These are phyloP conservation scores for Jatropha multifida DNA, from an alignment of 441 rosid genomes.

Conservation along the genomic window DNA sequence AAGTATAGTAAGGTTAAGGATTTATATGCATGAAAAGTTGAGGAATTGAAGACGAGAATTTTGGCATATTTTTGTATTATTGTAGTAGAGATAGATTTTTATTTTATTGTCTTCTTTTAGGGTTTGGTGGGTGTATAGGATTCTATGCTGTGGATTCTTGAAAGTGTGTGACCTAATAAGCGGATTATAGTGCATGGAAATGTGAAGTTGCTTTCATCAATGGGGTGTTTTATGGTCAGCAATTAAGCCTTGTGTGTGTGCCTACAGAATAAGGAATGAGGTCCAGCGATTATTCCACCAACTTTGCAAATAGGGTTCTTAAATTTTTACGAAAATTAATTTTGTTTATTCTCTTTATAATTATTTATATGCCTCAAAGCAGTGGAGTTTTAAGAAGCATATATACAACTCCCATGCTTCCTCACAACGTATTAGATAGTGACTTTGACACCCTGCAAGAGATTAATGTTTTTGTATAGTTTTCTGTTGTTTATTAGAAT, in stretches of 20 bases:
- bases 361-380: constrained; percentile 1
- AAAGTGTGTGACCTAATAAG: constrained; percentile 11
- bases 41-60: neutral
- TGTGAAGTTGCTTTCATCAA: constrained; percentile 35
- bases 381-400: constrained; percentile 12
- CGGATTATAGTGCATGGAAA: constrained; percentile 25
- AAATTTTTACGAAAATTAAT: neutral
- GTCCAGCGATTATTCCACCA: constrained; percentile 52
- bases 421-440: neutral
- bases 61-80: neutral
- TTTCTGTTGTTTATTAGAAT: too few relatives aligned
- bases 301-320: constrained; percentile 5
- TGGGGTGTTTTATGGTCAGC: constrained; percentile 26
- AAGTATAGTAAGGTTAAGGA: constrained; percentile 3
- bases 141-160: constrained; percentile 34
- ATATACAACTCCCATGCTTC: neutral
- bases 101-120: too few relatives aligned
- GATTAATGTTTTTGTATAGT: too few relatives aligned
- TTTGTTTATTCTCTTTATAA: constrained; percentile 5
- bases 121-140: constrained; percentile 31
- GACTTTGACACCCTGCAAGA: neutral
- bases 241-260: constrained; percentile 3
- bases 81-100: neutral
- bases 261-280: constrained; percentile 47
- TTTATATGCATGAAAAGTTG: constrained; percentile 22